A percentile compares a stretch with the other conserved stretches of the same genome.
phyloP scores from a whole-genome alignment of 2,329 filamentous ascomycete genomes.

The Monosporascus cannonballus region DNA sequence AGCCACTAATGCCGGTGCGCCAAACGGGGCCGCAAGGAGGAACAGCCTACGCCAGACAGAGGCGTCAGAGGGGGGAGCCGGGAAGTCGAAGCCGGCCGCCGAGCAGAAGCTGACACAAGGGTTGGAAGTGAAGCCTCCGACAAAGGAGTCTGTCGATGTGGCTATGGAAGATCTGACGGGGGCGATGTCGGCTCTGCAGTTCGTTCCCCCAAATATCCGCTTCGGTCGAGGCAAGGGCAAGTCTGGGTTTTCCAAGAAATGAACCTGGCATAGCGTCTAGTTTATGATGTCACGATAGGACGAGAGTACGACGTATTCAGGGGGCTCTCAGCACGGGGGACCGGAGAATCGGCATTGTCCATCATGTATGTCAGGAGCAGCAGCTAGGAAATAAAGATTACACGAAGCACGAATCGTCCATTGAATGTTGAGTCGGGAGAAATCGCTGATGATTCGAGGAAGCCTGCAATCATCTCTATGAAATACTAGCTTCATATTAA shows the following conservation, averaged over 20 bases:
- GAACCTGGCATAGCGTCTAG: conserved; percentile 16
- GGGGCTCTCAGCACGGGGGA: no score
- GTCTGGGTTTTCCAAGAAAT: conserved; percentile 46
- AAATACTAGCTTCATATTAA: no score
- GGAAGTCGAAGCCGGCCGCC: conserved; percentile 4
- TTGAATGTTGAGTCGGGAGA: no score
- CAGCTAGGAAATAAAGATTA: no score
- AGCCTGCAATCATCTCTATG: no score
- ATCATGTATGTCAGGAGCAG: no score
- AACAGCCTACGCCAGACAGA: conserved; percentile 23
- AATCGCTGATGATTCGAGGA: no score
- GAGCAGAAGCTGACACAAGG: conserved; percentile 5
- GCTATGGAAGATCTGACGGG: conserved; percentile 58
- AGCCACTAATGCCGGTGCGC: conserved; percentile 18
- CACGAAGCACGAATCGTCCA: no score
- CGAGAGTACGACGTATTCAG: conserved; percentile 8
- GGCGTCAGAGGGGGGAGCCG: conserved; percentile 5
- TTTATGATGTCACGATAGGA: no score
- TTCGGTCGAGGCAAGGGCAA: conserved; percentile 55
- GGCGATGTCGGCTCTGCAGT: conserved; percentile 66
- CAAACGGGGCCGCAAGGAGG: conserved; percentile 17
- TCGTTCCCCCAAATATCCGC: conserved; percentile 61
- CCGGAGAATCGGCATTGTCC: no score
- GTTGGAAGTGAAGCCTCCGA: conserved; percentile 5
- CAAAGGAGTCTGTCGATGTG: conserved; percentile 31